Base-by-base conservation (phyloP, 1,139 yeast genomes). In the Hansenula sp. region DNA sequence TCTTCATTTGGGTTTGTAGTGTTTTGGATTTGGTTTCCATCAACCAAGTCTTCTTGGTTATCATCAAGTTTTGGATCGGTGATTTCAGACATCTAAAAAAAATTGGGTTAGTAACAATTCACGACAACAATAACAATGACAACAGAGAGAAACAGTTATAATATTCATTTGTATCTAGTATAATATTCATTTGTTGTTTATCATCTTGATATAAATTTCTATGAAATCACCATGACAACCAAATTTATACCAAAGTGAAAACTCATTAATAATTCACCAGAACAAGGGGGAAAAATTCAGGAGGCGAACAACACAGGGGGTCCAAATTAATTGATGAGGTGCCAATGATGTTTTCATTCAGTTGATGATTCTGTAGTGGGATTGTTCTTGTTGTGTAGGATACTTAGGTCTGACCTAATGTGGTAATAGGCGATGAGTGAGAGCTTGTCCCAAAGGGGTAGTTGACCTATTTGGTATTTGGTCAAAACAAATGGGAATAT, bases 1-100 rank as follows among this genome's bases (percentile, higher is more conserved):
- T 64, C 68, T 22, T 70, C 78, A 30, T 49, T 40, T 7, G 41
- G 50, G 29, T 42, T 50, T 12, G 44, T 36, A 9, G 44, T 38
- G 21, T 40, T 39, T 29, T 38, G 42, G 6, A 46, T 29, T 38
- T 40, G 31, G 17, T 43, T 37, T 32, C 39, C 39, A 21, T 43
- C 46, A 20, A 47, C 53, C 35, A 52, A 39, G 2, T 51, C 57
- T 10, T 52, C 56, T 41, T 47, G 46, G 34, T 44, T 45, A 25
- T 42, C 44, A 40, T 46, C 42, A 14, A 51, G 43, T 37, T 52
- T 52, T 32, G 52, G 45, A 11, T 53, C 57, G 19, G 56, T 42
- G 26, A 54, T 44, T 29, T 47, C 52, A 20, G 59, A 53, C 57
- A 54, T 50, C 28, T 22, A 11, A 28, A 13, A 3, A 9, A 27